These are phyloP conservation scores for Sanghuangporus sanghuang DNA, from an alignment of 1,284 basidiomycete species.

Conservation along the genomic window DNA sequence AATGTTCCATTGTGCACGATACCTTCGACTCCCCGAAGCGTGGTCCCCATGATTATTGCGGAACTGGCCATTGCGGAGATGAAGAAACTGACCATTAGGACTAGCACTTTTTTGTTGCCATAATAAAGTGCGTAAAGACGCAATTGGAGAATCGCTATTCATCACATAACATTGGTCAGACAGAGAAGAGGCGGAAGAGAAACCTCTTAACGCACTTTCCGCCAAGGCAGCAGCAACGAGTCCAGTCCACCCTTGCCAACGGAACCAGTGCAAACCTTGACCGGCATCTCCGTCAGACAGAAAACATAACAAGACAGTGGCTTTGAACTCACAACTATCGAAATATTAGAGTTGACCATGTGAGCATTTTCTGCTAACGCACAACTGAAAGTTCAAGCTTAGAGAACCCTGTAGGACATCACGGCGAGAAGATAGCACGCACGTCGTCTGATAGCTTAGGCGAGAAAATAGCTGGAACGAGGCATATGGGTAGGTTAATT, in stretches of 20 bases:
- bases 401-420: neutral
- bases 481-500: no score
- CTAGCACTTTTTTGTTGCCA: slow-evolving; percentile 43
- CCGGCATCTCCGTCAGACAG: neutral
- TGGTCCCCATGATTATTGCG: slow-evolving; percentile 42
- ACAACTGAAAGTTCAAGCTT: slow-evolving; percentile 5
- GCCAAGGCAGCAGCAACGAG: slow-evolving; percentile 46
- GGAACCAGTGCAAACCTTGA: slow-evolving; percentile 41
- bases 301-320: neutral
- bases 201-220: slow-evolving; percentile 35
- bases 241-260: slow-evolving; percentile 57
- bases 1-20: slow-evolving; percentile 16
- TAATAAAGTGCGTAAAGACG: slow-evolving; percentile 59
- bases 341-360: neutral
- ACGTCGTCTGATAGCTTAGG: slow-evolving; percentile 28
- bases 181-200: neutral
- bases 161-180: neutral
- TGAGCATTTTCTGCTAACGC: neutral
- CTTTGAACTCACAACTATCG: slow-evolving; percentile 30
- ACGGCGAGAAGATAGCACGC: slow-evolving; percentile 16
- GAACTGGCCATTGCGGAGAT: slow-evolving; percentile 35
- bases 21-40: slow-evolving; percentile 37
- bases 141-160: slow-evolving; percentile 51
- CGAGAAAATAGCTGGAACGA: slow-evolving; percentile 29
- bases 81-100: slow-evolving; percentile 38